Base-by-base conservation (phyloP, 306 rosid genomes). In the Ziziphus jujuba region DNA sequence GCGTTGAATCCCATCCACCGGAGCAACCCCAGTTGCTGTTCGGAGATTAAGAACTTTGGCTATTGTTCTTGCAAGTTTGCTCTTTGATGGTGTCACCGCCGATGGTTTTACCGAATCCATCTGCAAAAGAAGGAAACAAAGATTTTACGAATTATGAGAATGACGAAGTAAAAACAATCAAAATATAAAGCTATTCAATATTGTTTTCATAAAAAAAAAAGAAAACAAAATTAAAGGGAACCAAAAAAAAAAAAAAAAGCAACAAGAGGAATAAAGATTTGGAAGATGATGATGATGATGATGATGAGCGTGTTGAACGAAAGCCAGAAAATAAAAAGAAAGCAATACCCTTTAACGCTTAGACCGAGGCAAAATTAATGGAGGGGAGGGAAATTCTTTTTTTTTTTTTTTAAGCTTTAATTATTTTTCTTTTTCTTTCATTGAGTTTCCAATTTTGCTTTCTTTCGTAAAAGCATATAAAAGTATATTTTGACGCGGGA, bases 21-120 rank as follows among this genome's bases (percentile, higher is more conserved):
- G 73, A 5, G 89, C 67, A 64, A 85, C 68, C 21, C 97, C 97
- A 7, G 85, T 71, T 17, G 84, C 63, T 21, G 79, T 77, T 34
- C 83, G 84, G 15, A 87, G 76, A 70, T 90, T 88, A 77, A 93
- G 95, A 86, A 93, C 87, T 77, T 90, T 93, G 0, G 97, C 88
- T 12, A 93, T 79, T 12, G 85, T 70, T 7, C 90, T 86, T 7
- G 78, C 96, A 35, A 90, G 63, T 69, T 72, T 92, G 74, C 79
- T 83, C 89, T 83, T 90, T 9, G 74, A 56, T n/a, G 97, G 87
- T 16, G 89, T 82, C 19, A 79, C 77, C 10, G 87, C 75, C 3
- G 82, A 81, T 1, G 86, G 80, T 64, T 84, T 84, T 57, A 90
- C 79, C 0, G 96, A 80, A 58, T 90, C 98, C 98, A 93, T 93